phyloP scores from a whole-genome alignment of 2,329 filamentous ascomycete species.

The Akanthomyces muscarius region DNA sequence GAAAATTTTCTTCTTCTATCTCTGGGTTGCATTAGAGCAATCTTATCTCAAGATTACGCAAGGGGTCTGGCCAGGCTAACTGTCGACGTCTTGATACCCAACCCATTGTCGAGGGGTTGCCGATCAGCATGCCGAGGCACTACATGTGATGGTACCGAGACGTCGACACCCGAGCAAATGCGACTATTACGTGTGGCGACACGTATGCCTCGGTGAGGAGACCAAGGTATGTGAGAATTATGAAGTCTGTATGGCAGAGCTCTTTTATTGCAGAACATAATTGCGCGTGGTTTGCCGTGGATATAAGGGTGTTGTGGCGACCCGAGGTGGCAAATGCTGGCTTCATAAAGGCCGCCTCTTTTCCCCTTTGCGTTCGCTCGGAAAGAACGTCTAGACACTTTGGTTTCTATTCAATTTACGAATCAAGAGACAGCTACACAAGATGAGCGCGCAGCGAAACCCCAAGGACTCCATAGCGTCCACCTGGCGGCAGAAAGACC shows the following conservation, averaged over 20 bases:
- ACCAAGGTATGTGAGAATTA: background rate
- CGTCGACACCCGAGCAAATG: background rate
- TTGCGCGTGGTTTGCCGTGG: background rate
- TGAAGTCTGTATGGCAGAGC: background rate
- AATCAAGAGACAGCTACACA: background rate
- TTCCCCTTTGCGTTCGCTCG: background rate
- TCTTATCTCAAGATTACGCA: no score
- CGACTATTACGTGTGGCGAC: slow-evolving; percentile 7
- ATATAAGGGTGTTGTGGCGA: background rate
- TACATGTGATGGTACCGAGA: background rate
- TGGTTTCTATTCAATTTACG: no score
- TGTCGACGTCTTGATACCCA: background rate
- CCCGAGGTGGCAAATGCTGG: background rate
- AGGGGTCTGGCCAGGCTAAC: no score
- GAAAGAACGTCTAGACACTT: background rate
- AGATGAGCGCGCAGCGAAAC: slow-evolving; percentile 7
- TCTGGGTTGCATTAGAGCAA: no score
- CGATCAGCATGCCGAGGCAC: background rate
- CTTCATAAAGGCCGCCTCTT: background rate
- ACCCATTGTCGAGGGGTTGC: background rate
- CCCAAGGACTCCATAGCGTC: slow-evolving; percentile 23
- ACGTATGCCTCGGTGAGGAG: background rate
- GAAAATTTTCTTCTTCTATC: no score
- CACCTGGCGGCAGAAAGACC: slow-evolving; percentile 22
- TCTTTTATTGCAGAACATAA: background rate